Percentiles rank a stretch among this genome's conserved stretches.
Conservation (phyloP, 441 rosid species). For the Pelargonium cotyledonis region DNA sequence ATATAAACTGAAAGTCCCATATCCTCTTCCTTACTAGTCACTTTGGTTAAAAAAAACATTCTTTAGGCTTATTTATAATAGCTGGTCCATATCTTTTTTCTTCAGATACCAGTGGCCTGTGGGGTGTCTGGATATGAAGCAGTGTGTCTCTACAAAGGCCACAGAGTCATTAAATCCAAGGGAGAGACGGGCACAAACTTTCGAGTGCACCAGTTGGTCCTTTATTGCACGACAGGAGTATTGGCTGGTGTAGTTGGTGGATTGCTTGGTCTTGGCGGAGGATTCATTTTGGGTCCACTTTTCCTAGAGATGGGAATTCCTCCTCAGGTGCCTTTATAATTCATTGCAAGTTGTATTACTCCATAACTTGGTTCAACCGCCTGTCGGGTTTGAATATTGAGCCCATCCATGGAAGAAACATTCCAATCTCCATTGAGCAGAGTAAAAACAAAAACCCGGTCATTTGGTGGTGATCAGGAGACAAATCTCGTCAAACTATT, state of each 20-base stretch:
- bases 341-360: too few relatives aligned
- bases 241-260: conserved; percentile 64
- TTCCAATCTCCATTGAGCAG: too few relatives aligned
- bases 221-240: conserved; percentile 43
- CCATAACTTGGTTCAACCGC: too few relatives aligned
- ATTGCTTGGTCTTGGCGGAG: conserved; percentile 64
- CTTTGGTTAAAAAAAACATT: too few relatives aligned
- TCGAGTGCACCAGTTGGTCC: conserved; percentile 32
- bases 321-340: conserved; percentile 38
- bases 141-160: conserved; percentile 46
- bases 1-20: background rate
- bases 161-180: conserved; percentile 53
- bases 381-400: too few relatives aligned
- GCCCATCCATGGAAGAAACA: too few relatives aligned
- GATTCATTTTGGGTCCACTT: conserved; percentile 70
- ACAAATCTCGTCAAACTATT: too few relatives aligned
- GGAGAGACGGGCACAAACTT: conserved; percentile 40
- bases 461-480: too few relatives aligned
- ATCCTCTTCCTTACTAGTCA: background rate
- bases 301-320: conserved; percentile 67
- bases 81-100: background rate
- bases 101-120: conserved; percentile 55
- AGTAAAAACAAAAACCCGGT: too few relatives aligned
- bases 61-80: too few relatives aligned
- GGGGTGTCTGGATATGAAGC: conserved; percentile 56